Evolutionary conservation across 352 stramenopile species (phyloP).

Genomic region (Pythium phragmiticola): DNA sequence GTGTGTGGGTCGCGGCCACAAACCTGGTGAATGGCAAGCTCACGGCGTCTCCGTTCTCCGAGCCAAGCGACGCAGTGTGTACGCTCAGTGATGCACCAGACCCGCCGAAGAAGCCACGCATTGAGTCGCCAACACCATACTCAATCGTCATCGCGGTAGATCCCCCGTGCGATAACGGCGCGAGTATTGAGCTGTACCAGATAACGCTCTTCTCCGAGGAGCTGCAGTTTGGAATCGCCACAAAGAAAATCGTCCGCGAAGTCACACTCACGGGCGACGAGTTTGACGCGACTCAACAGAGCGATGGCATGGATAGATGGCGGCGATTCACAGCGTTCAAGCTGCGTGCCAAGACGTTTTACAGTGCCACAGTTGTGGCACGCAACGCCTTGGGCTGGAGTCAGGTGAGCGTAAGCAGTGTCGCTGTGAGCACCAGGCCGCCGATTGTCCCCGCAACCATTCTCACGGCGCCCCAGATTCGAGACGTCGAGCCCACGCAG

Average conservation of each 20-base stretch:
- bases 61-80: constrained; percentile 28
- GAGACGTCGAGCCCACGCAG: constrained; percentile 45
- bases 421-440: constrained; percentile 38
- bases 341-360: constrained; percentile 43
- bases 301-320: neutral
- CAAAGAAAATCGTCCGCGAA: constrained; percentile 41
- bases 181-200: constrained; percentile 45
- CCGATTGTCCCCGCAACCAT: constrained; percentile 42
- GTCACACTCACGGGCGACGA: constrained; percentile 30
- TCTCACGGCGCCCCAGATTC: constrained; percentile 25
- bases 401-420: constrained; percentile 35
- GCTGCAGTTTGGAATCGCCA: constrained; percentile 53
- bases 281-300: constrained; percentile 8
- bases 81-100: constrained; percentile 60
- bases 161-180: constrained; percentile 51
- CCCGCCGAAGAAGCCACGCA: constrained; percentile 20
- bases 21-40: constrained; percentile 67
- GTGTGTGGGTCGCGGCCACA: constrained; percentile 51
- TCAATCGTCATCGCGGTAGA: constrained; percentile 40
- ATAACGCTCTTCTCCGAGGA: constrained; percentile 53
- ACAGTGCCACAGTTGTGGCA: constrained; percentile 44
- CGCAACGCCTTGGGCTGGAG: constrained; percentile 50
- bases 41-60: constrained; percentile 44
- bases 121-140: constrained; percentile 38
- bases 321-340: constrained; percentile 30